Conservation (phyloP, 495 filamentous ascomycete genomes). For the Usnea hakonensis region DNA sequence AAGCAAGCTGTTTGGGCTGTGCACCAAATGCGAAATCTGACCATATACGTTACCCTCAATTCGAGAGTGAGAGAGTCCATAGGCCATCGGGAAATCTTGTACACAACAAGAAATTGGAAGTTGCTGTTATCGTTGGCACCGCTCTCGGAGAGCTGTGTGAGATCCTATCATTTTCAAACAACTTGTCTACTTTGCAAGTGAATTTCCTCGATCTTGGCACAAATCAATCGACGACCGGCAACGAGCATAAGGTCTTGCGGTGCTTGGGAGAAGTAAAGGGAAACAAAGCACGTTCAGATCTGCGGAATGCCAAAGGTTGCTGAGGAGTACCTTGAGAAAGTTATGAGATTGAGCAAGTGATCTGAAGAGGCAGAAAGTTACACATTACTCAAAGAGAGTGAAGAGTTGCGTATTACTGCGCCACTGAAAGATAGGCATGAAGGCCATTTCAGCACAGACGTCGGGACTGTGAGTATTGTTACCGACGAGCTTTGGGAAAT, state of each 20-base stretch:
- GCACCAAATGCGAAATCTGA: background rate
- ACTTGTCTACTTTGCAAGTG: background rate
- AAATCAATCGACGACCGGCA: background rate
- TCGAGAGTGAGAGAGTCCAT: background rate
- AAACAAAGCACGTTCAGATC: background rate
- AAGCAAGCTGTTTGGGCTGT: conserved; percentile 4
- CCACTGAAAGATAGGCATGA: background rate
- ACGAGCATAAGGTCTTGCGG: background rate
- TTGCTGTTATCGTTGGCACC: background rate
- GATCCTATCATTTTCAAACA: background rate
- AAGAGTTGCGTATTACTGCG: background rate
- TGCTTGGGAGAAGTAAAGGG: background rate
- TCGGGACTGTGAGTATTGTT: background rate
- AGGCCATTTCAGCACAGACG: background rate
- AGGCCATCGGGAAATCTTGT: background rate
- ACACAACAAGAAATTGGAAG: background rate
- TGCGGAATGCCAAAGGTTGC: background rate
- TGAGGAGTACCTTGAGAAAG: background rate
- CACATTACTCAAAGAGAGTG: background rate
- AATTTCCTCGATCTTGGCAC: background rate
- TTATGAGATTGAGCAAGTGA: background rate
- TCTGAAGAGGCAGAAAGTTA: background rate
- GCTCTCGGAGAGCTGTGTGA: conserved; percentile 2
- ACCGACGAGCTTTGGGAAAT: background rate
- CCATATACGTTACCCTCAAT: background rate